Evolutionary conservation across 768 basidiomycete genomes (phyloP).

Genomic region (Tulasnella sp.): DNA sequence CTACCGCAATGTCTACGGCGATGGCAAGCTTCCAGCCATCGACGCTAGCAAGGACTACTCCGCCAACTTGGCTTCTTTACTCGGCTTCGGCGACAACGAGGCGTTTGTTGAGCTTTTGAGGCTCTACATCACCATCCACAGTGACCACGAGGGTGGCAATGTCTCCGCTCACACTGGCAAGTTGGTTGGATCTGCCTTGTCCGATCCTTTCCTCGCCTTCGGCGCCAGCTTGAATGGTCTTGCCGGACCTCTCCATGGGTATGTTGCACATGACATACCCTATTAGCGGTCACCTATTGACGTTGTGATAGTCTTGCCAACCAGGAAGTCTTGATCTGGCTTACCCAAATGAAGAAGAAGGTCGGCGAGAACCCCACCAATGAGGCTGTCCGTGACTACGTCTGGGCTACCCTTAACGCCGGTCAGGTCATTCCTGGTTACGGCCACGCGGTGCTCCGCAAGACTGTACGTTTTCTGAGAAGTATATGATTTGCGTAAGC

Average conservation of each 20-base stretch:
- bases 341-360: constrained; percentile 82
- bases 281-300: constrained; percentile 9
- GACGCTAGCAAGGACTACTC: constrained; percentile 80
- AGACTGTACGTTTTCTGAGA: constrained; percentile 36
- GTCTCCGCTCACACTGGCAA: constrained; percentile 93
- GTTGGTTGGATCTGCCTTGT: constrained; percentile 87
- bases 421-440: constrained; percentile 94
- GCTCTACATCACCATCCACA: constrained; percentile 95
- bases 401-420: constrained; percentile 85
- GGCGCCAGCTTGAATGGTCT: constrained; percentile 89
- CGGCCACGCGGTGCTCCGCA: constrained; percentile 74
- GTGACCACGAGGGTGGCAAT: constrained; percentile 97
- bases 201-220: constrained; percentile 94
- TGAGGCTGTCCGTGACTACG: constrained; percentile 82
- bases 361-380: constrained; percentile 78
- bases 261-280: constrained; percentile 12
- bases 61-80: constrained; percentile 74
- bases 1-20: constrained; percentile 76
- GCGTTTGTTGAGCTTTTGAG: constrained; percentile 90
- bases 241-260: constrained; percentile 90
- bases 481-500: too few relatives aligned
- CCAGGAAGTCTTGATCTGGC: constrained; percentile 93
- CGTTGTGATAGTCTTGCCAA: constrained; percentile 50
- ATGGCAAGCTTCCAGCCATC: constrained; percentile 78
- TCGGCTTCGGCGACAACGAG: constrained; percentile 80